Percentiles rank a stretch among this genome's conserved stretches.
Conservation (phyloP, 176 grass and related monocot genomes). For the Aegilops longissima region DNA sequence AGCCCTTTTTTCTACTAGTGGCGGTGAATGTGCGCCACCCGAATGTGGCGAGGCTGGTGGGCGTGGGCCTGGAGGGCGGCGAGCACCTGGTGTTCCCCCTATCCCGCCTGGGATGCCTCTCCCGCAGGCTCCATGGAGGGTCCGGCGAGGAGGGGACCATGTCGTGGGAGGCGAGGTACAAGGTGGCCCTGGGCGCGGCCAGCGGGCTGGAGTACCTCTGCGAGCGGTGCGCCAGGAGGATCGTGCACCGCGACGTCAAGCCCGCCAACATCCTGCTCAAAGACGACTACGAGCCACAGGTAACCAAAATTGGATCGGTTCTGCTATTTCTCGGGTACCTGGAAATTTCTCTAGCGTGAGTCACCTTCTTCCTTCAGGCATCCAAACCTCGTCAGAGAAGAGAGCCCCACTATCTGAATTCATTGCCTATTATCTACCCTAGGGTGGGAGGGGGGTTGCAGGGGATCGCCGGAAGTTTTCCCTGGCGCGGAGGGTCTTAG, state of each 20-base stretch:
- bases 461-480: too few species aligned
- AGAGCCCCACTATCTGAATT: too few species aligned
- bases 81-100: slow-evolving; percentile 75
- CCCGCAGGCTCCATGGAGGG: slow-evolving; percentile 51
- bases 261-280: slow-evolving; percentile 69
- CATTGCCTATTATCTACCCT: too few species aligned
- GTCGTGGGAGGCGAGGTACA: slow-evolving; percentile 55
- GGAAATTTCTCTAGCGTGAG: too few species aligned
- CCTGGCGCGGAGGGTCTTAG: too few species aligned
- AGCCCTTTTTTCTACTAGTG: too few species aligned
- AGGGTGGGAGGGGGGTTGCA: too few species aligned
- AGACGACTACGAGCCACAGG: slow-evolving; percentile 65
- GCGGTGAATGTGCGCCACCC: slow-evolving; percentile 69
- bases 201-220: slow-evolving; percentile 75
- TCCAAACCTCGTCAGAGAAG: too few species aligned
- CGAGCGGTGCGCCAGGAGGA: slow-evolving; percentile 59
- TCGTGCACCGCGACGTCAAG: slow-evolving; percentile 87
- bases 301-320: neutral
- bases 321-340: too few species aligned
- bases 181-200: slow-evolving; percentile 52
- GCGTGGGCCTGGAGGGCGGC: slow-evolving; percentile 73
- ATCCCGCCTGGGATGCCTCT: slow-evolving; percentile 66
- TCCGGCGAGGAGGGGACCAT: slow-evolving; percentile 15
- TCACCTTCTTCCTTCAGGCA: too few species aligned
- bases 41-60: slow-evolving; percentile 61